A percentile compares a stretch with the other conserved stretches of the same genome.
Conservation (phyloP, 352 stramenopile genomes). For the Peronospora destructor region DNA sequence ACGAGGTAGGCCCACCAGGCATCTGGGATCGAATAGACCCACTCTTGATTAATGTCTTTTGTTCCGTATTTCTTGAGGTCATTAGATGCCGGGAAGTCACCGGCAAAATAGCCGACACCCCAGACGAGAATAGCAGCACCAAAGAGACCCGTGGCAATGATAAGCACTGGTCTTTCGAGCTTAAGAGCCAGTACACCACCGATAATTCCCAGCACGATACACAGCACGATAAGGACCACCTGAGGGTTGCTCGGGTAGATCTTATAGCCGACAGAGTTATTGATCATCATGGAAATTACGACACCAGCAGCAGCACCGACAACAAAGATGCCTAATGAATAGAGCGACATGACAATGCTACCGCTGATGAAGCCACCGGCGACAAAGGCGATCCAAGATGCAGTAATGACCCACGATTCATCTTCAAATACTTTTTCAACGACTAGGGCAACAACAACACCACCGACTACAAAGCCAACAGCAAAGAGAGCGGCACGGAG, state of each 20-base stretch:
- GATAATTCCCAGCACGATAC: slow-evolving; percentile 34
- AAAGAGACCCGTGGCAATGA: slow-evolving; percentile 47
- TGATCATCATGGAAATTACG: slow-evolving; percentile 40
- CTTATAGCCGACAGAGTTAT: slow-evolving; percentile 50
- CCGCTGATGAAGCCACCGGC: slow-evolving; percentile 42
- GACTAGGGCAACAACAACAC: slow-evolving; percentile 33
- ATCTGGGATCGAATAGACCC: slow-evolving; percentile 47
- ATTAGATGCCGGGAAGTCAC: slow-evolving; percentile 43
- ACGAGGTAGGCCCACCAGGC: slow-evolving; percentile 58
- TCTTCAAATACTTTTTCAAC: slow-evolving; percentile 38
- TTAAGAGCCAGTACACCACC: slow-evolving; percentile 36
- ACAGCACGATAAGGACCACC: slow-evolving; percentile 42
- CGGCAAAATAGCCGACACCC: slow-evolving; percentile 59
- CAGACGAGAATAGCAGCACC: slow-evolving; percentile 43
- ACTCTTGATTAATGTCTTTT: slow-evolving; percentile 34
- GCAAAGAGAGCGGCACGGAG: slow-evolving; percentile 53
- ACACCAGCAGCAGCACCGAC: slow-evolving; percentile 45
- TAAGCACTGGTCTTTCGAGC: slow-evolving; percentile 48
- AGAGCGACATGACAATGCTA: slow-evolving; percentile 41
- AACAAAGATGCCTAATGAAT: slow-evolving; percentile 50
- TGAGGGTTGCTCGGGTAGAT: slow-evolving; percentile 48
- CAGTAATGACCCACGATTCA: slow-evolving; percentile 45
- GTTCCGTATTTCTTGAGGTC: slow-evolving; percentile 43
- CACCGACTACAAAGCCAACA: slow-evolving; percentile 45
- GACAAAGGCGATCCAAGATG: slow-evolving; percentile 56